Conservation (phyloP, 75 land plant species). For the Picea glauca region DNA sequence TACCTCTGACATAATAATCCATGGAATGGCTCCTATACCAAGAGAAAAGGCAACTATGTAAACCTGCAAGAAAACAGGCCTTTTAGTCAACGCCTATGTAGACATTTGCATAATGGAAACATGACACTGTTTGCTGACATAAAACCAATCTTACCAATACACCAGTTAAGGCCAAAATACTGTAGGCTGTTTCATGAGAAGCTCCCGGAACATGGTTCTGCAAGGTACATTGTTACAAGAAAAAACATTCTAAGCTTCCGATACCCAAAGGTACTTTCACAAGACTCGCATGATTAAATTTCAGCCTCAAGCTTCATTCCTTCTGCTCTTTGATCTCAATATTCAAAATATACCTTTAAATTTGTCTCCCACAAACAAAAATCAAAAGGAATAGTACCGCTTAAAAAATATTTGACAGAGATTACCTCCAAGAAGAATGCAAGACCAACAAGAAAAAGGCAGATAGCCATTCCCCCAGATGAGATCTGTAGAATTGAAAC, state of each 20-base stretch:
- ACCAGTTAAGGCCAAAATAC: conserved; percentile 7
- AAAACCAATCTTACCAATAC: not conserved
- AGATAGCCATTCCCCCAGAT: conserved; percentile 56
- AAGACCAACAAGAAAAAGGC: conserved; percentile 72
- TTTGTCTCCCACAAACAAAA: no score
- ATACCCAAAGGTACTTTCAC: not conserved
- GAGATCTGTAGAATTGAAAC: conserved; percentile 51
- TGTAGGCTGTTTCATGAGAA: not conserved
- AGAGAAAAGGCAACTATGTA: conserved; percentile 71
- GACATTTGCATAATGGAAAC: not conserved
- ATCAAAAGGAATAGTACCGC: no score
- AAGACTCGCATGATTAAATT: not conserved
- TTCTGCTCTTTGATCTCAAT: not conserved
- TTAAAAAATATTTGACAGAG: not conserved
- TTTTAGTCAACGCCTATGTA: not conserved
- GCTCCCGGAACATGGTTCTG: not conserved
- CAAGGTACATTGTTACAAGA: not conserved
- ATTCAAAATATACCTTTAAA: not conserved
- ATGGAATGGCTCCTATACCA: conserved; percentile 86
- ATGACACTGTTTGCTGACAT: not conserved
- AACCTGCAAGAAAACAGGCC: conserved; percentile 25
- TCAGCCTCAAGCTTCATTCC: not conserved
- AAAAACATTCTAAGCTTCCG: not conserved
- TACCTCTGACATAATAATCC: conserved; percentile 95
- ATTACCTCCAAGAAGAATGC: conserved; percentile 74